phyloP scores from a whole-genome alignment of 208 protist genomes.

The Leptomonas pyrrhocoris region DNA sequence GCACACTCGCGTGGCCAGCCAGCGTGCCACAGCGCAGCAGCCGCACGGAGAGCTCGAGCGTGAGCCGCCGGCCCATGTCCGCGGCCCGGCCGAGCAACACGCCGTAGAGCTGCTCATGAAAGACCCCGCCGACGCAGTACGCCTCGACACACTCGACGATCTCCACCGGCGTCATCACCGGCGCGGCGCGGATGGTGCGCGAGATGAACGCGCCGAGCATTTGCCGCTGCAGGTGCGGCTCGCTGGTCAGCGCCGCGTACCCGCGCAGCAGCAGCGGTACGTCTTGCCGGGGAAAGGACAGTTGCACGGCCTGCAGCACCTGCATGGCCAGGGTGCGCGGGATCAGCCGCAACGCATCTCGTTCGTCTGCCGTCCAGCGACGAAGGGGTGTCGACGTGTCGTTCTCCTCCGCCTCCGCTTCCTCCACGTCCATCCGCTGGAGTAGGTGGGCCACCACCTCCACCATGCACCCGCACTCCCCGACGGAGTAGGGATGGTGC shows the following conservation, averaged over 20 bases:
- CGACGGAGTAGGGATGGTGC: constrained; percentile 16
- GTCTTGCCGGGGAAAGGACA: constrained; percentile 38
- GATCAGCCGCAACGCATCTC: constrained; percentile 27
- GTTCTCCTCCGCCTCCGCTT: background rate
- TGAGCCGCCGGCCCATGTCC: constrained; percentile 60
- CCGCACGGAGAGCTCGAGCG: constrained; percentile 65
- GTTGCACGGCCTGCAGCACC: constrained; percentile 50
- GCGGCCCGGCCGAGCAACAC: constrained; percentile 70
- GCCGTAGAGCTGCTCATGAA: constrained; percentile 76
- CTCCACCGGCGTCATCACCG: constrained; percentile 47
- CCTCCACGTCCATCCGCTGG: background rate
- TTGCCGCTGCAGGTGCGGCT: constrained; percentile 33
- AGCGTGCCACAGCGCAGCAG: constrained; percentile 65
- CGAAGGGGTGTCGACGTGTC: background rate
- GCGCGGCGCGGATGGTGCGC: constrained; percentile 56
- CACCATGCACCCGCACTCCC: constrained; percentile 37
- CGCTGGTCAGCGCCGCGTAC: constrained; percentile 46
- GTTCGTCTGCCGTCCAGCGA: background rate
- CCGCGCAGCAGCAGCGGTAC: constrained; percentile 55
- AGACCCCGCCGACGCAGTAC: constrained; percentile 58
- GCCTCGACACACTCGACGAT: constrained; percentile 74
- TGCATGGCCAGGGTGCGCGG: constrained; percentile 42
- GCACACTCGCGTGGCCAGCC: constrained; percentile 40
- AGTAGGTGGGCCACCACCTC: constrained; percentile 29
- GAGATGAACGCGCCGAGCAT: constrained; percentile 67